A percentile compares a stretch with the other conserved stretches of the same genome.
These are phyloP conservation scores for Petasospora fabianii DNA, from an alignment of 1,139 yeast genomes.

Conservation along the genomic window DNA sequence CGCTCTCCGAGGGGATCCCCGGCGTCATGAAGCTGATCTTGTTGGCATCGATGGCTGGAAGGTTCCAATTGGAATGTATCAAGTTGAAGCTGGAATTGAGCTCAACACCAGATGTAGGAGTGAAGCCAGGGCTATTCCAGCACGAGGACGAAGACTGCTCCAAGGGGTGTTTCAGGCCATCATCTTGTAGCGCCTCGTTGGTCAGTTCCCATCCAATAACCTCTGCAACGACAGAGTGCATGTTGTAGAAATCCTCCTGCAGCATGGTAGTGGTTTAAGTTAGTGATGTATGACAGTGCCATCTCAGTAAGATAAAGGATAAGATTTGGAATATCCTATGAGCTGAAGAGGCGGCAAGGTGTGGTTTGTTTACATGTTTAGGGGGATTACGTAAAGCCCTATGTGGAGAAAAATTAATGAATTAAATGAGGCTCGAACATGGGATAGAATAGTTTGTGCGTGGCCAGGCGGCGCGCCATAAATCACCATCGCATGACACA, in stretches of 20 bases:
- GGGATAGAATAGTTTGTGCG: not conserved
- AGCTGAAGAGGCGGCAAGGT: not conserved
- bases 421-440: conserved; percentile 1
- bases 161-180: conserved; percentile 8
- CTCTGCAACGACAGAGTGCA: conserved; percentile 13
- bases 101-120: too few relatives aligned
- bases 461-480: too few relatives aligned
- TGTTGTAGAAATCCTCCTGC: conserved; percentile 1
- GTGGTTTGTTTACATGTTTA: conserved; percentile 7
- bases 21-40: conserved; percentile 3
- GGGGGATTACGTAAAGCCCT: conserved; percentile 10
- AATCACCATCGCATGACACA: conserved; percentile 1
- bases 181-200: conserved; percentile 2
- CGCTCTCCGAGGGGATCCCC: conserved; percentile 5
- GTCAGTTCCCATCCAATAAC: conserved; percentile 16
- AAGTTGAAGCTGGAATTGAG: conserved; percentile 20
- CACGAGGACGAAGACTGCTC: too few relatives aligned
- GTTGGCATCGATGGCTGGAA: conserved; percentile 4
- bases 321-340: too few relatives aligned
- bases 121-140: too few relatives aligned
- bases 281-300: too few relatives aligned
- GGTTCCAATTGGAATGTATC: conserved; percentile 15
- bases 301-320: not conserved
- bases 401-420: not conserved
- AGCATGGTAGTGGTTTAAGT: conserved; percentile 2